A percentile compares a stretch with the other conserved stretches of the same genome.
Conservation (phyloP, 768 basidiomycete species). For the Mycena albidolilacea region DNA sequence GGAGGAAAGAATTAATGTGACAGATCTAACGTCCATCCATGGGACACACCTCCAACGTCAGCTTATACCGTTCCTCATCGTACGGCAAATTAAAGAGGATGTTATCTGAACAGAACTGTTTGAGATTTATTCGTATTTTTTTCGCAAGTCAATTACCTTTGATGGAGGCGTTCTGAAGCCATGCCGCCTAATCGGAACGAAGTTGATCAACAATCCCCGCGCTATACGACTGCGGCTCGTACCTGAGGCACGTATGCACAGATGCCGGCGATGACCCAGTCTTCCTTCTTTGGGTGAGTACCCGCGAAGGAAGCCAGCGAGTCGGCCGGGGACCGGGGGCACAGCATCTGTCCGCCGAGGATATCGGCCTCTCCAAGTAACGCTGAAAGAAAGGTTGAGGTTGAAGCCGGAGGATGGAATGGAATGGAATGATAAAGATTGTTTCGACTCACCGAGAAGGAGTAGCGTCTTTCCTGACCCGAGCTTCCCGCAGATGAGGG, state of each 20-base stretch:
- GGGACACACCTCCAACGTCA: constrained; percentile 77
- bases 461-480: constrained; percentile 92
- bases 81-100: constrained; percentile 87
- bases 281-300: constrained; percentile 58
- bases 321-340: constrained; percentile 90
- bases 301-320: constrained; percentile 73
- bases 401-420: constrained; percentile 71
- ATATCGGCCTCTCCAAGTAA: constrained; percentile 92
- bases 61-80: constrained; percentile 79
- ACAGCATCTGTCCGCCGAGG: constrained; percentile 83
- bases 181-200: constrained; percentile 58
- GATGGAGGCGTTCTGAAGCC: constrained; percentile 82
- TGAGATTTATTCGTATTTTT: background rate
- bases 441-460: constrained; percentile 64
- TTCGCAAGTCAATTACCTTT: constrained; percentile 48
- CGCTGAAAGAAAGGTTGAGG: constrained; percentile 55
- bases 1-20: constrained; percentile 1
- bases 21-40: too few relatives aligned
- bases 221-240: constrained; percentile 30
- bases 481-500: constrained; percentile 90
- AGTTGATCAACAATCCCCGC: background rate
- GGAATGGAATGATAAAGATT: too few relatives aligned
- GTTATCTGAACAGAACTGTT: constrained; percentile 55
- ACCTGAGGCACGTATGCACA: constrained; percentile 94
- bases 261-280: constrained; percentile 84